Evolutionary conservation across 202 grass and related monocot genomes (phyloP).

Genomic region (Thinopyrum obtusiflorum): DNA sequence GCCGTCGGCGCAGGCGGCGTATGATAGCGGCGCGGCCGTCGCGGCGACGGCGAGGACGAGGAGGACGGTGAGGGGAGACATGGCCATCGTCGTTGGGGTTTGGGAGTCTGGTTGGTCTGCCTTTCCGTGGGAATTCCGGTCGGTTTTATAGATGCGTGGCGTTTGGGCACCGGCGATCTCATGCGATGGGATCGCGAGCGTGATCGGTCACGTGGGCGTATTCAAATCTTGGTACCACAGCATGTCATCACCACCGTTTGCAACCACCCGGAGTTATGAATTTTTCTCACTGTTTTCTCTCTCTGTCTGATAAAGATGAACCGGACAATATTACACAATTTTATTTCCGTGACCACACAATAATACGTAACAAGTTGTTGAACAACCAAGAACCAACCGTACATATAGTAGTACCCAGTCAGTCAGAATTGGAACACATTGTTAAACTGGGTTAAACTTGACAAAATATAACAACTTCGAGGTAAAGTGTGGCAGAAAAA

Average conservation of each 20-base stretch:
- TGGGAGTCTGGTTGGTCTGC: neutral
- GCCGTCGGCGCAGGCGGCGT: neutral
- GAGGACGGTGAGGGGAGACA: slow-evolving; percentile 14
- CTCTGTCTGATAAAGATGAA: neutral
- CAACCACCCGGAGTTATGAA: neutral
- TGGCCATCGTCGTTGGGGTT: slow-evolving; percentile 17
- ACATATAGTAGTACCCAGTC: too few species aligned
- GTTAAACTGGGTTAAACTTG: too few species aligned
- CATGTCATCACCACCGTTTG: neutral
- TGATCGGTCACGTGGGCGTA: neutral
- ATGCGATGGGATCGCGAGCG: neutral
- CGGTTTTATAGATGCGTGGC: neutral
- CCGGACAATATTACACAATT: neutral
- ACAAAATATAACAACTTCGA: too few species aligned
- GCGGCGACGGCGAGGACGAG: neutral
- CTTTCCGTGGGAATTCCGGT: neutral
- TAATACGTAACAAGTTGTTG: neutral
- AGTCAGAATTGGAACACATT: too few species aligned
- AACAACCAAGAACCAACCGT: neutral
- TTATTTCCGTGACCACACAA: neutral
- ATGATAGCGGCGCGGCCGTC: neutral
- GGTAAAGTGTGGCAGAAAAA: too few species aligned
- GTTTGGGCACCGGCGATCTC: neutral
- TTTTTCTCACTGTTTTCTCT: neutral
- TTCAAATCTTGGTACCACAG: neutral